Percentiles rank a stretch among this genome's conserved stretches.
Conservation (phyloP, 371 early-diverging fungal genomes). For the Mortierella sp. region DNA sequence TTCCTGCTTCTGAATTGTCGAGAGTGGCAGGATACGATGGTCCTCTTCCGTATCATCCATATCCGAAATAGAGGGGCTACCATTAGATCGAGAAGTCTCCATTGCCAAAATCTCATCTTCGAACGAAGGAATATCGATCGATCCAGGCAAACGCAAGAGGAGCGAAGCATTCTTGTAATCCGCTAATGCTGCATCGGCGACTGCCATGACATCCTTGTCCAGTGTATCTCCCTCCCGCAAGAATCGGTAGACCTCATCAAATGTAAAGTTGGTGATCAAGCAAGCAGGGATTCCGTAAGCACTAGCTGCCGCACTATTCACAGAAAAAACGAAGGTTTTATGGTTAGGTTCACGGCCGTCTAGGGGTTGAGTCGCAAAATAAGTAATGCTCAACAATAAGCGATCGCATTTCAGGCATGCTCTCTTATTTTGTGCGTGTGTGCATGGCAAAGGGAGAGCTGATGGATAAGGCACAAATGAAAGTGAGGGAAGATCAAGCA, state of each 20-base stretch:
- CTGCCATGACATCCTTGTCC: conserved; percentile 64
- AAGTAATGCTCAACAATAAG: conserved; percentile 4
- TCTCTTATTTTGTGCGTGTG: not conserved
- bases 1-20: conserved; percentile 12
- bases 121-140: conserved; percentile 73
- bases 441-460: not conserved
- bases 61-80: conserved; percentile 26
- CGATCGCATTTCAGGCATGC: not conserved
- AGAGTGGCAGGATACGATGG: conserved; percentile 1
- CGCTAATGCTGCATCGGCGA: conserved; percentile 63
- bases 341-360: not conserved
- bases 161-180: conserved; percentile 74
- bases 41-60: conserved; percentile 35
- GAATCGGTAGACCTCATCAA: conserved; percentile 80
- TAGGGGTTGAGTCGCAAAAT: not conserved
- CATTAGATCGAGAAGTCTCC: conserved; percentile 4
- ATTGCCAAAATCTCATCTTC: conserved; percentile 58
- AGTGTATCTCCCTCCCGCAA: conserved; percentile 68
- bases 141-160: conserved; percentile 75
- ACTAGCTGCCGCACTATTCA: conserved; percentile 68
- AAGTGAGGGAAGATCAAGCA: not conserved
- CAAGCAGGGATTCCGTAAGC: conserved; percentile 75
- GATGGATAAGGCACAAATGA: not conserved
- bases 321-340: not conserved
- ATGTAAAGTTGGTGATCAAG: conserved; percentile 83